Evolutionary conservation across 257 asterid species (phyloP).

Genomic region (Jasminum sambac): DNA sequence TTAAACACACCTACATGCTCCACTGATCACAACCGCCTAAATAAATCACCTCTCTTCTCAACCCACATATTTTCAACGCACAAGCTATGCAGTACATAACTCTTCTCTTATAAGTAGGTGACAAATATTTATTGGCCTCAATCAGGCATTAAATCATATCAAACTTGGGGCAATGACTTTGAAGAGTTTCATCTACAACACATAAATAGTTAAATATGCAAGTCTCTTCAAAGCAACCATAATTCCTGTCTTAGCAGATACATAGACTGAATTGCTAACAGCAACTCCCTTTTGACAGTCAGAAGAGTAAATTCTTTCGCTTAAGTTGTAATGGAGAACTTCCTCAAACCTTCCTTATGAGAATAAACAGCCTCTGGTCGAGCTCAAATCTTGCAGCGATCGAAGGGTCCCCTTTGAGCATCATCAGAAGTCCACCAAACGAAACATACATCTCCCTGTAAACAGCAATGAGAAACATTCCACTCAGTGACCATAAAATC

Average conservation of each 20-base stretch:
- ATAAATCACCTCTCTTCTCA: too few species aligned
- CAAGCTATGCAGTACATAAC: too few species aligned
- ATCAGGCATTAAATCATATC: neutral
- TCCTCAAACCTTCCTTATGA: slow-evolving; percentile 67
- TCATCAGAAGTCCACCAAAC: slow-evolving; percentile 76
- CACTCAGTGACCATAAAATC: neutral
- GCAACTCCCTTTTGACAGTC: neutral
- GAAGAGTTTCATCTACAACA: neutral
- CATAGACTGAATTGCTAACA: neutral
- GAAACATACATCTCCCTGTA: slow-evolving; percentile 68
- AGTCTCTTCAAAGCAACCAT: neutral
- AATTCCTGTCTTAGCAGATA: neutral
- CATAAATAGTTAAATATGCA: neutral
- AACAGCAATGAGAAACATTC: slow-evolving; percentile 8
- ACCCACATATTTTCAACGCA: too few species aligned
- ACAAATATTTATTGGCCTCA: too few species aligned
- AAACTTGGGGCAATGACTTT: neutral
- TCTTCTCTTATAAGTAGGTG: too few species aligned
- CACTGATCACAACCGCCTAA: too few species aligned
- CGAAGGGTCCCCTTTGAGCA: slow-evolving; percentile 60
- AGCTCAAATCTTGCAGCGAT: slow-evolving; percentile 75
- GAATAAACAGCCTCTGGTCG: slow-evolving; percentile 79
- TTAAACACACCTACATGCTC: too few species aligned
- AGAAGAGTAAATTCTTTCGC: neutral
- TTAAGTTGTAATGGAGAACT: neutral